phyloP scores from a whole-genome alignment of 2,329 filamentous ascomycete genomes.

The Curvularia sp. region DNA sequence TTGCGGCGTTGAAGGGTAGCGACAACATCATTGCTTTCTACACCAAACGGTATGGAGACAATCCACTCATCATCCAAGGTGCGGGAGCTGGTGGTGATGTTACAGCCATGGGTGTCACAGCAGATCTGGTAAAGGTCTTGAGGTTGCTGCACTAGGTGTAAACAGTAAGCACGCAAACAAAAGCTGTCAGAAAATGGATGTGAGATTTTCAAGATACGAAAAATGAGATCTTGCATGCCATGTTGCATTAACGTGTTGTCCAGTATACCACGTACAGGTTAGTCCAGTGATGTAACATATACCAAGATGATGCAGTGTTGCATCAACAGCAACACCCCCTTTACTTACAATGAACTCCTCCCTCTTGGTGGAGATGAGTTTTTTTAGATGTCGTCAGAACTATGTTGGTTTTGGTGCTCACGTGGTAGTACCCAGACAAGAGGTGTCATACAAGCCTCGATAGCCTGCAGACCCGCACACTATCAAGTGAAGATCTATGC shows the following conservation, averaged over 20 bases:
- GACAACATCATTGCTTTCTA: slow-evolving; percentile 99
- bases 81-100: slow-evolving; percentile 93
- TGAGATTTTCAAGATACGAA: not conserved
- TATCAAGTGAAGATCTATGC: not conserved
- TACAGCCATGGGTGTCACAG: slow-evolving; percentile 97
- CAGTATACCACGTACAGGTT: not conserved
- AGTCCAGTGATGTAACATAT: not conserved
- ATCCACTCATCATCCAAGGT: slow-evolving; percentile 92
- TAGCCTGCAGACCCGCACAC: not conserved
- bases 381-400: not conserved
- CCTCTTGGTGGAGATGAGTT: not conserved
- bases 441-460: not conserved
- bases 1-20: slow-evolving; percentile 93
- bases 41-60: slow-evolving; percentile 89
- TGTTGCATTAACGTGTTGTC: not conserved
- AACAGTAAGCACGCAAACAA: not conserved
- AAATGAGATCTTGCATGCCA: not conserved
- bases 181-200: not conserved
- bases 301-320: not conserved
- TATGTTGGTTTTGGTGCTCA: not conserved
- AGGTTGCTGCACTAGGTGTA: slow-evolving; percentile 65
- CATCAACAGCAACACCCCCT: not conserved
- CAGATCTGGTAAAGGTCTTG: slow-evolving; percentile 88
- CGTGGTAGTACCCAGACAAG: not conserved
- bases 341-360: not conserved